Conservation (phyloP, 2,329 filamentous ascomycete species). For the Fusarium chaquense region DNA sequence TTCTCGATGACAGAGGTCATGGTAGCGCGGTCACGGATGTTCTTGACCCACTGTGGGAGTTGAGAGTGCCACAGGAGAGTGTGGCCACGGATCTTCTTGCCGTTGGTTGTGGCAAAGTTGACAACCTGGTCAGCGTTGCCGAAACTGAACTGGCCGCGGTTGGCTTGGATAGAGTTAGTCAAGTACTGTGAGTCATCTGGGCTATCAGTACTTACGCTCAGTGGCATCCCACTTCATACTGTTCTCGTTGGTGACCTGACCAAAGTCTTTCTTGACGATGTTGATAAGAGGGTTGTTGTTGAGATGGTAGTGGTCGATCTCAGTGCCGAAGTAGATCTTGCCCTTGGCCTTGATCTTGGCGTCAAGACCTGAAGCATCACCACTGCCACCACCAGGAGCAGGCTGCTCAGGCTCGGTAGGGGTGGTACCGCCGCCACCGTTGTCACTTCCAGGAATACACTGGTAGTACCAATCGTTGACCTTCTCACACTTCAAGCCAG, state of each 20-base stretch:
- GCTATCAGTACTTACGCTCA: constrained; percentile 4
- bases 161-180: constrained; percentile 56
- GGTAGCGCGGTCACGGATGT: constrained; percentile 63
- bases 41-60: constrained; percentile 69
- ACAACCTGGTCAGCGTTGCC: constrained; percentile 70
- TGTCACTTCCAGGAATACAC: constrained; percentile 16
- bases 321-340: constrained; percentile 74
- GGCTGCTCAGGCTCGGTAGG: constrained; percentile 1
- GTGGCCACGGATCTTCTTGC: constrained; percentile 72
- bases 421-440: background rate
- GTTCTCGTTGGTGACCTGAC: constrained; percentile 76
- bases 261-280: constrained; percentile 70
- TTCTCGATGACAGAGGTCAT: constrained; percentile 69
- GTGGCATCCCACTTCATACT: constrained; percentile 75
- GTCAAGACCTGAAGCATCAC: constrained; percentile 4
- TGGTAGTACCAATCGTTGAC: constrained; percentile 27
- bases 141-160: constrained; percentile 66
- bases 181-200: fast-evolving
- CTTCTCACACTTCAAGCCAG: constrained; percentile 21
- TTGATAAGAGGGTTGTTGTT: constrained; percentile 58
- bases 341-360: constrained; percentile 63
- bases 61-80: constrained; percentile 75
- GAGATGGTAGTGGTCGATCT: constrained; percentile 66
- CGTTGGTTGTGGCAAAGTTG: constrained; percentile 67
- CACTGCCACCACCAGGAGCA: background rate